phyloP scores from a whole-genome alignment of 495 filamentous ascomycete species.

The Echria macrotheca region DNA sequence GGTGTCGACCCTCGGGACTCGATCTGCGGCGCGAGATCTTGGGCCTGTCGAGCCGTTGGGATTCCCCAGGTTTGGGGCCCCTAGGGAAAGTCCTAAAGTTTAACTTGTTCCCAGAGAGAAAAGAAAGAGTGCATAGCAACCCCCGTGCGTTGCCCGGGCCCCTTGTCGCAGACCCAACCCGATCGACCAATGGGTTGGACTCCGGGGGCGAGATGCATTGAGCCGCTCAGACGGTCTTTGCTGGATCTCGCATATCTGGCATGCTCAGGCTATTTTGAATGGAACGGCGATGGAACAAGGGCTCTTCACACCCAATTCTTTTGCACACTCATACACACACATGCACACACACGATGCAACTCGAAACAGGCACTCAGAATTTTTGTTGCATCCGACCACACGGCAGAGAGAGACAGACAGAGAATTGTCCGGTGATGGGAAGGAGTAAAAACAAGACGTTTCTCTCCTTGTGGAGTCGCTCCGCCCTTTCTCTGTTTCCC shows the following conservation, averaged over 20 bases:
- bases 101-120: not conserved
- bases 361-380: conserved; percentile 1
- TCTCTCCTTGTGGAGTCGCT: conserved; percentile 7
- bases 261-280: conserved; percentile 24
- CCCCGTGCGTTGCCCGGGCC: not conserved
- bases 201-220: conserved; percentile 12
- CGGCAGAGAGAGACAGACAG: not conserved
- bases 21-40: conserved; percentile 5
- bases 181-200: not conserved
- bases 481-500: conserved; percentile 6
- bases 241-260: conserved; percentile 7
- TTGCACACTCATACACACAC: not conserved
- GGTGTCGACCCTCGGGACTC: not conserved
- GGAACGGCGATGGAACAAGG: conserved; percentile 24
- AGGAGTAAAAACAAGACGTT: conserved; percentile 19
- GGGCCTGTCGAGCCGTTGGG: no score
- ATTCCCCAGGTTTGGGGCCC: not conserved
- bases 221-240: conserved; percentile 14
- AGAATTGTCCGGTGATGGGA: not conserved
- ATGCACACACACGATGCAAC: conserved; percentile 1
- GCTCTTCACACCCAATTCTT: not conserved
- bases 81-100: no score
- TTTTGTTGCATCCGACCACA: no score
- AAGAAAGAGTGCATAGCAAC: not conserved
- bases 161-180: not conserved